A percentile compares a stretch with the other conserved stretches of the same genome.
phyloP scores from a whole-genome alignment of 345 rosid genomes.

The Nephelium lappaceum region DNA sequence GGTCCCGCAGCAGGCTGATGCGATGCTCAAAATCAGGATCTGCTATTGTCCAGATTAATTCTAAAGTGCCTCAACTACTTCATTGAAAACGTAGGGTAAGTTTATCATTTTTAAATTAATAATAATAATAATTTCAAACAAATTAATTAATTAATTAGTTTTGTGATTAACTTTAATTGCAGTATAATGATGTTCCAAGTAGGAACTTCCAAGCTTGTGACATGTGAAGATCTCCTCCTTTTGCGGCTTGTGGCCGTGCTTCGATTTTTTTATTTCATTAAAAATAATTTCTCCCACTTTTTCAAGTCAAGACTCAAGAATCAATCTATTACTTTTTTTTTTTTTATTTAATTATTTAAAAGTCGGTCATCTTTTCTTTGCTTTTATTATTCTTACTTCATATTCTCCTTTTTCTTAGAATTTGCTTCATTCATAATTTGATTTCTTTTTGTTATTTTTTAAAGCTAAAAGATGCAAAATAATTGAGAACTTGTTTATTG shows the following conservation, averaged over 20 bases:
- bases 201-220: constrained; percentile 27
- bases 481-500: too few species aligned
- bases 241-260: constrained; percentile 46
- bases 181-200: constrained; percentile 42
- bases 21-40: constrained; percentile 41
- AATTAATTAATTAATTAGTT: constrained; percentile 10
- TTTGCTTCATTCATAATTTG: neutral
- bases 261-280: neutral
- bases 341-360: neutral
- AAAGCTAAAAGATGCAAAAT: too few species aligned
- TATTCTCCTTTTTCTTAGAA: neutral
- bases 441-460: too few species aligned
- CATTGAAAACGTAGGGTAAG: constrained; percentile 3
- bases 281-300: neutral
- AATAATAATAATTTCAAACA: neutral
- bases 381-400: neutral
- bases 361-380: constrained; percentile 10
- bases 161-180: constrained; percentile 37
- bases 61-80: constrained; percentile 24
- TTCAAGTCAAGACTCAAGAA: constrained; percentile 5
- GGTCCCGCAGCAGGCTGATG: constrained; percentile 2
- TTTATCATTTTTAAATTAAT: neutral
- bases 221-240: constrained; percentile 64
- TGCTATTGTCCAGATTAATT: constrained; percentile 16
- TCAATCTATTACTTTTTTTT: neutral